Base-by-base conservation (phyloP, 768 basidiomycete species). In the Asterophora lycoperdoides region DNA sequence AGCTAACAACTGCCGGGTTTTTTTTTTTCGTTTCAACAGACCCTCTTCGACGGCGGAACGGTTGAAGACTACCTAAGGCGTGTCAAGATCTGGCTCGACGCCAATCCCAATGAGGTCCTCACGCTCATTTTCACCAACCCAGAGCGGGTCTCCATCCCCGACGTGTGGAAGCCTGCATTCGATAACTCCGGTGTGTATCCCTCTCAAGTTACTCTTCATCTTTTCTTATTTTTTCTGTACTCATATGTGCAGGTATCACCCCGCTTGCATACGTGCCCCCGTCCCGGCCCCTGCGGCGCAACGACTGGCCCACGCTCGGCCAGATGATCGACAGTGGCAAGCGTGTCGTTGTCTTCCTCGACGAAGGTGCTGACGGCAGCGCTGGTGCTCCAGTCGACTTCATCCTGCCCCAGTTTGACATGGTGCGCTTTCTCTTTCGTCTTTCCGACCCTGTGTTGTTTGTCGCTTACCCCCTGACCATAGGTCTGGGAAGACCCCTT, bases 101-200 rank as follows among this genome's bases (percentile, higher is more conserved):
- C 73, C 5, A 82, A 86, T 57, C 83, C 84, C 0, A 80, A 77
- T 54, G 83, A 85, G 52, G 80, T 85, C 32, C 51, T 85, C 45
- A 81, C 83, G 0, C 64, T 85, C 45, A 67, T 86, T 36, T 83
- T 86, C 56, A 83, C 83, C 28, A 85, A 86, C 60, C 79, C 77
- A 1, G 83, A 84, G 44, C 70, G 73, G 7, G 63, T 74, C 14
- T 75, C 76, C 0, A 66, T 81, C 8, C 60, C 70, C 0, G 65
- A 67, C 7, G 60, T 74, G 5, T 83, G 79, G 75, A 73, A 73
- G 32, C 76, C 79, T 0, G 68, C 72, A 0, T 84, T 84, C 58
- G 68, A 74, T 30, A 43, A 63, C 3, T 67, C 81, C 3, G 80
- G 81, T 60, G 60, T 67, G 53, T 63, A 7, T 8, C 17, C 30